Evolutionary conservation across 768 basidiomycete species (phyloP), one percentile per base, ranked within the genome.

Genomic region (Suillus variegatus): DNA sequence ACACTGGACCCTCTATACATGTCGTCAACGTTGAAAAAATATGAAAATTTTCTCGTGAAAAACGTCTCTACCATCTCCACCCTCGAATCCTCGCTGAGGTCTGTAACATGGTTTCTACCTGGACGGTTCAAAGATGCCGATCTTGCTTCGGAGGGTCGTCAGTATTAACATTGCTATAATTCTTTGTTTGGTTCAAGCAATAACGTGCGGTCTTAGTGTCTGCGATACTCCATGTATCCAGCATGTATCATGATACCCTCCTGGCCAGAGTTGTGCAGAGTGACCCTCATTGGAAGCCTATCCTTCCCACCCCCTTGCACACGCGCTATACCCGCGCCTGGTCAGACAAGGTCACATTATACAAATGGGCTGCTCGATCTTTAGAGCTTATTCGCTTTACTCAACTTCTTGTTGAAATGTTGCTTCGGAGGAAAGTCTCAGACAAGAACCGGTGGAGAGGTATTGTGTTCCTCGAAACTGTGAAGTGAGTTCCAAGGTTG

Each of bases 121-220:
- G 96, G 96, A 66, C 86, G 95, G 68, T 98, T 99, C 85, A 95
- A 94, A 78, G 96, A 98, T 84, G 95, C 95, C 55, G 96, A 98
- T 76, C 82, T 99, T 60, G 95, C 93, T 66, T 95, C 94, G 14
- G 97, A 99, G 86, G 88, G 91, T 72, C 82, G 96, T 97, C 70
- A 84, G 95, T 92, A 67, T 63, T 63, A 66, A 64, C 36, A 61
- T 54, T 65, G 52, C 38, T 66, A 43, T 36, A 65, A 51, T 61
- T 51, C 67, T 54, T 67, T 68, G 62, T 69, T 65, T 63, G 64
- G 67, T 64, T 68, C 64, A 69, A 73, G 62, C 63, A 63, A 40
- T 47, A 41, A 67, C 57, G n/a, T 25, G 46, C 63, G 40, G 44
- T 58, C 66, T 63, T 49, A 98, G 95, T 99, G 62, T 93, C 94